A percentile compares a stretch with the other conserved stretches of the same genome.
phyloP scores from a whole-genome alignment of 2,329 filamentous ascomycete genomes.

The Ophiocordyceps camponoti-saundersi region DNA sequence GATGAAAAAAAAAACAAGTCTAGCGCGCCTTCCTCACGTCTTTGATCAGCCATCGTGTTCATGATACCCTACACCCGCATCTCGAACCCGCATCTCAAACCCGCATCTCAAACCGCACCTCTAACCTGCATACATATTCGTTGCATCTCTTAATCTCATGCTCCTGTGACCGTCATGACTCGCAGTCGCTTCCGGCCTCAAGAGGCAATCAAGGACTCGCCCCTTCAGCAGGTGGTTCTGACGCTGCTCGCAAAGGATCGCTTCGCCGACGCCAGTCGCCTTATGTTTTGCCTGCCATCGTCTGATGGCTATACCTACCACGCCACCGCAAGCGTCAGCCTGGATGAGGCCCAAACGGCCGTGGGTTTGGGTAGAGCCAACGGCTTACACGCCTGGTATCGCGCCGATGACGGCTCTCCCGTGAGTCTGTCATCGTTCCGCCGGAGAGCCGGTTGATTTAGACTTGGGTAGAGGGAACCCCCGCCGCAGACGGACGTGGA shows the following conservation, averaged over 20 bases:
- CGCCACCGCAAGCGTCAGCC: slow-evolving; percentile 29
- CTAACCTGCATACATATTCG: background rate
- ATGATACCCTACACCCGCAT: background rate
- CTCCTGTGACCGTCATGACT: slow-evolving; percentile 17
- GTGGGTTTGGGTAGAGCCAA: slow-evolving; percentile 25
- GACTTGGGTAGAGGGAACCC: slow-evolving; percentile 18
- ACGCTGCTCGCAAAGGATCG: slow-evolving; percentile 24
- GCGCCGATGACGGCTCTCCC: slow-evolving; percentile 14
- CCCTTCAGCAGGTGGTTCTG: slow-evolving; percentile 18
- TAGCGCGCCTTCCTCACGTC: no score
- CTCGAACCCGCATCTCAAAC: background rate
- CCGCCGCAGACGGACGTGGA: slow-evolving; percentile 41
- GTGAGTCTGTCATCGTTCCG: slow-evolving; percentile 11
- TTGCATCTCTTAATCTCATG: slow-evolving; percentile 8
- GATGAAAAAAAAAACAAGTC: no score
- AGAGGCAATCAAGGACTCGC: slow-evolving; percentile 19
- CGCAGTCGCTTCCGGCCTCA: slow-evolving; percentile 26
- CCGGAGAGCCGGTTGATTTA: background rate
- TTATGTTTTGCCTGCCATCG: slow-evolving; percentile 25
- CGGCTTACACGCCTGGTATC: slow-evolving; percentile 32
- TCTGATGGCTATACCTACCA: slow-evolving; percentile 32
- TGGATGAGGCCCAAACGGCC: slow-evolving; percentile 29
- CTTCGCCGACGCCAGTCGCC: slow-evolving; percentile 24
- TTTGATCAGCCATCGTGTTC: background rate
- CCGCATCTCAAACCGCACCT: no score